Evolutionary conservation across 1,284 basidiomycete species (phyloP).

Genomic region (Rhodotorula mucilaginosa): DNA sequence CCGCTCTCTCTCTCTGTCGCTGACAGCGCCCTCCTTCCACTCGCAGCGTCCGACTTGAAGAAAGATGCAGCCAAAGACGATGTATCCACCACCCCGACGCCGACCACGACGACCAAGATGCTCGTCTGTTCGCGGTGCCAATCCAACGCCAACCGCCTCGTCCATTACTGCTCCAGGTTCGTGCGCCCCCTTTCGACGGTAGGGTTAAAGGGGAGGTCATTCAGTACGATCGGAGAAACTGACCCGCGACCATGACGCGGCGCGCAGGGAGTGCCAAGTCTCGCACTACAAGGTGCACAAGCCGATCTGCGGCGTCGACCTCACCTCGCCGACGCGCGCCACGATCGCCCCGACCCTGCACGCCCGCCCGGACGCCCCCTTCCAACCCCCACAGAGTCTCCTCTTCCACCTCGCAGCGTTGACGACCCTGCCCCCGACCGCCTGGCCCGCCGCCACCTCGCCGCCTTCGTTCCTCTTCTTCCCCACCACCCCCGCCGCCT

Average conservation of each 20-base stretch:
- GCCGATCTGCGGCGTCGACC: constrained; percentile 12
- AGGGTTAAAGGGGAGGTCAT: too few species aligned
- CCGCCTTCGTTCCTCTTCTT: constrained; percentile 24
- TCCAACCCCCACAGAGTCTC: constrained; percentile 11
- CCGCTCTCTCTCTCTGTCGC: background rate
- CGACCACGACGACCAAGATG: background rate
- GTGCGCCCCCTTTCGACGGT: background rate
- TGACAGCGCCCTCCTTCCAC: too few species aligned
- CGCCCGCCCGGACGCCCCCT: constrained; percentile 9
- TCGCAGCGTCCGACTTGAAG: background rate
- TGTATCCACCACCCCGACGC: background rate
- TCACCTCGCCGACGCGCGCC: background rate
- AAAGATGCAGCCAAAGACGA: background rate
- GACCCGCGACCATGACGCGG: too few species aligned
- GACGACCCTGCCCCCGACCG: constrained; percentile 6
- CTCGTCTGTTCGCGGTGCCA: constrained; percentile 16
- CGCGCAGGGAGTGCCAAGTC: constrained; percentile 20
- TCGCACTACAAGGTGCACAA: constrained; percentile 13
- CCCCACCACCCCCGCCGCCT: constrained; percentile 1
- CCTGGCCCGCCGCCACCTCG: background rate
- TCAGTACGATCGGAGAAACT: too few species aligned
- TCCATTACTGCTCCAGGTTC: constrained; percentile 18
- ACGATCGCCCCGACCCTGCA: background rate
- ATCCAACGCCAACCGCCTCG: background rate
- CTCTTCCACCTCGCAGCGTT: constrained; percentile 16